Evolutionary conservation across 768 basidiomycete genomes (phyloP).

Genomic region (Termitomyces sp.): DNA sequence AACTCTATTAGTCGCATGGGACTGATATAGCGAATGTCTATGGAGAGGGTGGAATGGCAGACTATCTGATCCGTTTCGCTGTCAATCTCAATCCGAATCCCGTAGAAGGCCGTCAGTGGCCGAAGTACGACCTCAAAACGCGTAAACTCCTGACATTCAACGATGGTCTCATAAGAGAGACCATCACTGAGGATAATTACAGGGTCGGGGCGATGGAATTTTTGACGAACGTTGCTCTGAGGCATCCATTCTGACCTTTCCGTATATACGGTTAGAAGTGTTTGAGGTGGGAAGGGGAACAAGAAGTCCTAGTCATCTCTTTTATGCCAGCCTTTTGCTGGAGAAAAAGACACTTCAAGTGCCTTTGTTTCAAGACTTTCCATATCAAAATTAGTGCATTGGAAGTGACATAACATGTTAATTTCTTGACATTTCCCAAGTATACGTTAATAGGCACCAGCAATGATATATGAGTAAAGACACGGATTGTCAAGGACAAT

Average conservation of each 20-base stretch:
- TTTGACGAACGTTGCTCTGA: slow-evolving; percentile 26
- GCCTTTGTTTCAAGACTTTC: no score
- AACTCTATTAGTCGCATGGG: slow-evolving; percentile 28
- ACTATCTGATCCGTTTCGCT: slow-evolving; percentile 42
- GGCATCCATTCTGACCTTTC: slow-evolving; percentile 21
- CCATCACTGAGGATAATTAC: slow-evolving; percentile 37
- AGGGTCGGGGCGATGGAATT: slow-evolving; percentile 32
- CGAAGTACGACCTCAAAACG: slow-evolving; percentile 30
- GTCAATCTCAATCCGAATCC: slow-evolving; percentile 40
- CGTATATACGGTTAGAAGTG: no score
- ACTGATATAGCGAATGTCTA: slow-evolving; percentile 39
- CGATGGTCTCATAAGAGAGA: slow-evolving; percentile 25
- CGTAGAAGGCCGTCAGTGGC: slow-evolving; percentile 32
- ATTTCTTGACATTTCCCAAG: no score
- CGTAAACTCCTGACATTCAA: slow-evolving; percentile 36
- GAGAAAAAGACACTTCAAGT: no score
- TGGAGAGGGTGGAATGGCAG: slow-evolving; percentile 33
- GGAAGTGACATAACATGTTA: no score
- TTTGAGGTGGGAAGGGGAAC: no score
- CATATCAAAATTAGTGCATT: no score
- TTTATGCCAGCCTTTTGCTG: no score
- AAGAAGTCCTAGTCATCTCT: no score
- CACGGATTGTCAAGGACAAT: not conserved
- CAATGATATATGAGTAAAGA: not conserved
- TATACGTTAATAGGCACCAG: not conserved